Evolutionary conservation across 192 early-diverging fungal genomes (phyloP), one percentile per base, ranked within the genome.

Genomic region (Rhizoclosmatium sp.): DNA sequence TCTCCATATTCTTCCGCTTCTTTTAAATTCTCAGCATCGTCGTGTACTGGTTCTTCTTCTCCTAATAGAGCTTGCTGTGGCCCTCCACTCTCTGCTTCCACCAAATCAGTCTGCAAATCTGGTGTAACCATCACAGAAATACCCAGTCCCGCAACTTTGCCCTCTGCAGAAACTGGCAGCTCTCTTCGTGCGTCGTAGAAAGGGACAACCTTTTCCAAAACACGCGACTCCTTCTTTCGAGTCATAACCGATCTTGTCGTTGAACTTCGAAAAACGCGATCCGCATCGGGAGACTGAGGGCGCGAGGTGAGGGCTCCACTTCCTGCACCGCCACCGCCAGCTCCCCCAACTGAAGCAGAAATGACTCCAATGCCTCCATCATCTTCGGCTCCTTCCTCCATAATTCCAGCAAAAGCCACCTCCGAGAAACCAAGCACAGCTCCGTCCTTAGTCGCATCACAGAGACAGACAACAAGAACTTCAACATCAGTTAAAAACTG

Each of bases 401-500:
- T 3, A n/a, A 84, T 44, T 16, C 62, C 46, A n/a, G 72, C 47
- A 23, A 84, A 61, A 9, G 82, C 60, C 1, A 87, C 75, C 41
- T 85, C 84, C 3, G 84, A 77, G 65, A 80, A 82, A 3, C 88
- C 88, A 2, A 88, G 47, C 14, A 85, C 83, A 4, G 21, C 10
- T 14, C 64, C 71, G 31, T 48, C 77, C 51, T 71, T 41, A 16
- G 31, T 40, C 3, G 48, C 81, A 21, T 41, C 10, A 64, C 85
- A 85, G 3, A 90, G 72, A 49, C 87, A 82, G 60, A 90, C 76
- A 3, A 74, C 65, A 0, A 90, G 56, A 3, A 58, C 72, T 21
- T 78, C 80, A 19, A 87, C 47, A 42, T 87, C 84, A 9, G 49
- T 31, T 19, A 90, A 59, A 45, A 87, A 85, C 2, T 39, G 31